Evolutionary conservation across 345 rosid species (phyloP), one percentile per base, ranked within the genome.

Genomic region (Eutrema yunnanense): DNA sequence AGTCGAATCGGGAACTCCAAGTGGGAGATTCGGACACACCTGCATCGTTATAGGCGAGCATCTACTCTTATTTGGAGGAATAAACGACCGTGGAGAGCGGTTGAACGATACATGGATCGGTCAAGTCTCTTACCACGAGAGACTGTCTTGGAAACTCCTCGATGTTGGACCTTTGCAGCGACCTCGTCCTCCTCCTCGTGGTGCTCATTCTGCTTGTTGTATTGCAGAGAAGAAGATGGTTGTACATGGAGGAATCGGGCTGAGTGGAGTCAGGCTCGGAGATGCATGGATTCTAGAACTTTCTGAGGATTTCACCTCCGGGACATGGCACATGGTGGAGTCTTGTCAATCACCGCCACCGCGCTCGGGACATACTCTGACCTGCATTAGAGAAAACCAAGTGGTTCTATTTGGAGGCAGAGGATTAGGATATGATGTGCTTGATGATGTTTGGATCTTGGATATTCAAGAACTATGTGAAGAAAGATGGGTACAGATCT

Each of bases 21-120:
- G 96, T 58, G 97, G 99, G 50, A 85, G 99, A 81, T 95, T 95
- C 22, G 99, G 99, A 44, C 99, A 95, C 66, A 80, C 97, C 7
- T 88, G 97, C 74, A 80, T 87, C 2, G 83, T 78, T 32, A 71
- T 88, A 22, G 87, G 85, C 5, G 79, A 87, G 66, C 13, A 55
- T 66, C 83, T 95, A 38, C 81, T 95, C 37, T 81, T 95, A 6
- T 95, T 91, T 11, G 99, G 99, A 71, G 99, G 99, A 59, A 91
- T 95, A 62, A 84, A 91, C 10, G 99, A 95, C 81, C 80, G 82
- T 38, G 99, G 99, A 19, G 75, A 76, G 72, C 87, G 99, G 42
- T 85, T 86, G 27, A 89, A 79, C 51, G 99, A 95, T 80, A 90
- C 96, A 26, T 95, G 96, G 99, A 73, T 89, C 1, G 97, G 92